phyloP scores from a whole-genome alignment of 1,139 yeast genomes.

The Pichia sp. region DNA sequence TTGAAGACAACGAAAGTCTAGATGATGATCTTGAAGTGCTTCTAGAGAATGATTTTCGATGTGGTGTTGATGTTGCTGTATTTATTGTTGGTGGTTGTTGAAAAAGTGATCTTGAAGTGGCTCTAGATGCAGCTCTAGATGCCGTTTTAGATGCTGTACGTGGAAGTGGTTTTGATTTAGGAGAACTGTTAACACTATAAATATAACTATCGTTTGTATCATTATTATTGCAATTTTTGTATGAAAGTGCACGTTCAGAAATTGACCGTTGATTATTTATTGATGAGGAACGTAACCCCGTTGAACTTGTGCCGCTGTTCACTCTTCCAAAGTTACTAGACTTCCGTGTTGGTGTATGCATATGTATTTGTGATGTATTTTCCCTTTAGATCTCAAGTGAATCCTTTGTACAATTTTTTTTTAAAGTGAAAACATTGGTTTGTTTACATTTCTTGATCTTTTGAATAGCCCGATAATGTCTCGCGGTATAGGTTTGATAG shows the following conservation, averaged over 20 bases:
- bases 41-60: slow-evolving; percentile 7
- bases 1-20: slow-evolving; percentile 17
- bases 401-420: too few species aligned
- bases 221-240: background rate
- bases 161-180: background rate
- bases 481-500: too few species aligned
- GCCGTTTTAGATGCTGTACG: slow-evolving; percentile 6
- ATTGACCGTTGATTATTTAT: slow-evolving; percentile 6
- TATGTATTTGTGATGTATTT: background rate
- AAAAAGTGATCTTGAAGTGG: slow-evolving; percentile 1
- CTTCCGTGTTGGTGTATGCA: slow-evolving; percentile 13
- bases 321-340: background rate
- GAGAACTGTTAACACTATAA: background rate
- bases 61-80: slow-evolving; percentile 6
- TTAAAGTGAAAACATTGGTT: too few species aligned
- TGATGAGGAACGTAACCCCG: slow-evolving; percentile 1
- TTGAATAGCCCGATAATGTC: too few species aligned
- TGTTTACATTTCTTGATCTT: background rate
- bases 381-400: too few species aligned
- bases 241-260: slow-evolving; percentile 16
- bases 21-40: slow-evolving; percentile 19
- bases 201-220: background rate
- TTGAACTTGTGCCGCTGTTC: background rate
- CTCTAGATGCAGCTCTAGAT: slow-evolving; percentile 8
- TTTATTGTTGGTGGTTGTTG: slow-evolving; percentile 7